phyloP scores from a whole-genome alignment of 805 yeast species.

The Clavispora fructus region DNA sequence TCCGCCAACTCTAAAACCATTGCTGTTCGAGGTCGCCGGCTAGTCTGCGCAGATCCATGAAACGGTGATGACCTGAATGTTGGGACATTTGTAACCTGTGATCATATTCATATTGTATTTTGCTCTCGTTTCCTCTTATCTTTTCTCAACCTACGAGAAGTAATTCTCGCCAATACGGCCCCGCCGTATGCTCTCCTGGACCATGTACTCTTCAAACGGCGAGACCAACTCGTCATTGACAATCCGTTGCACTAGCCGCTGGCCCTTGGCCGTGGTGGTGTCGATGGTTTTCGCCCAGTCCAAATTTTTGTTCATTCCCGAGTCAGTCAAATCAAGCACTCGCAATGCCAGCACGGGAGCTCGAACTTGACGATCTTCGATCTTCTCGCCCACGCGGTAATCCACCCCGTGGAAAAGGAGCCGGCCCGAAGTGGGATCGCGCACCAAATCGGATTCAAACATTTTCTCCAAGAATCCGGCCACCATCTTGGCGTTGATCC shows the following conservation, averaged over 20 bases:
- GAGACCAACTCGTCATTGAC: slow-evolving; percentile 27
- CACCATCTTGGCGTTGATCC: slow-evolving; percentile 40
- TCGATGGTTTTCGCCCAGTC: slow-evolving; percentile 37
- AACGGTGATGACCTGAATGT: slow-evolving; percentile 92
- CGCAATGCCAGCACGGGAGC: background rate
- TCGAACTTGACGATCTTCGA: slow-evolving; percentile 1
- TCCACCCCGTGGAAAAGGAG: slow-evolving; percentile 3
- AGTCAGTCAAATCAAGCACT: slow-evolving; percentile 35
- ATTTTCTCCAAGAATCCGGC: slow-evolving; percentile 23
- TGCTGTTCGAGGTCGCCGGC: slow-evolving; percentile 93
- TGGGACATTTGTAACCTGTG: slow-evolving; percentile 50
- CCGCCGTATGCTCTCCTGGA: slow-evolving; percentile 32
- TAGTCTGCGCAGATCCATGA: slow-evolving; percentile 76
- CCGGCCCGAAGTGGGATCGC: slow-evolving; percentile 3
- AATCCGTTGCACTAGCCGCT: slow-evolving; percentile 17
- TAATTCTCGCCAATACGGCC: slow-evolving; percentile 42
- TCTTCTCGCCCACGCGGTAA: slow-evolving; percentile 4
- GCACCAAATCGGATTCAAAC: slow-evolving; percentile 2
- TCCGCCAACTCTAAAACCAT: slow-evolving; percentile 88
- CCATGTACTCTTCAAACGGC: slow-evolving; percentile 24
- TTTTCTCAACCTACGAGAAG: slow-evolving; percentile 9
- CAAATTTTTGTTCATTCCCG: slow-evolving; percentile 47
- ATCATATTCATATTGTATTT: background rate
- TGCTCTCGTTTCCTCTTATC: background rate
- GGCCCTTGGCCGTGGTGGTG: slow-evolving; percentile 6